These are phyloP conservation scores for Cardiospermum halicacabum DNA, from an alignment of 345 rosid genomes.

Conservation along the genomic window DNA sequence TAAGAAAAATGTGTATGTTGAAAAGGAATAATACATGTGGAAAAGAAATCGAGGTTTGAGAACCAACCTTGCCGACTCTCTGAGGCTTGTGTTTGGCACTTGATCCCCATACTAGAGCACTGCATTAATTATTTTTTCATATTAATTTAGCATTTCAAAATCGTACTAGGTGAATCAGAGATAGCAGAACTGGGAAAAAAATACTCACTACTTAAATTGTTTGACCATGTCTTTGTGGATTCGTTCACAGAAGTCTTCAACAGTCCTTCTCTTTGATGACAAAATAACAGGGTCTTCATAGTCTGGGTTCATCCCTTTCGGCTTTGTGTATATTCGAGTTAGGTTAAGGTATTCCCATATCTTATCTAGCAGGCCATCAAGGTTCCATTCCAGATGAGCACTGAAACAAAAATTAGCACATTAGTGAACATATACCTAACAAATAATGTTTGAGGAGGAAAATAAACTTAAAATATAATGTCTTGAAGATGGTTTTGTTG, in stretches of 20 bases:
- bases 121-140: conserved; percentile 30
- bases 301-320: conserved; percentile 96
- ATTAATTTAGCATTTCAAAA: conserved; percentile 5
- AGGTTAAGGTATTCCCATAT: conserved; percentile 91
- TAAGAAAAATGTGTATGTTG: background rate
- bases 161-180: background rate
- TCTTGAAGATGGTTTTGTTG: background rate
- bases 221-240: conserved; percentile 94
- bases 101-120: conserved; percentile 97
- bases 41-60: background rate
- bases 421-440: background rate
- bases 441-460: background rate
- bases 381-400: conserved; percentile 98
- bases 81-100: conserved; percentile 98
- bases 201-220: conserved; percentile 91
- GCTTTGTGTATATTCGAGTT: conserved; percentile 93
- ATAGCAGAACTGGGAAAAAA: background rate
- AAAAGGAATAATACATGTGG: background rate
- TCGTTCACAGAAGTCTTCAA: conserved; percentile 81
- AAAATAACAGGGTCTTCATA: conserved; percentile 93
- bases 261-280: conserved; percentile 80
- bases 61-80: conserved; percentile 93
- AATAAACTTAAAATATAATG: background rate
- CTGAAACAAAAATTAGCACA: conserved; percentile 30
- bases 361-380: conserved; percentile 85